These are phyloP conservation scores for Maudiozyma bulderi DNA, from an alignment of 805 yeast species.

Conservation along the genomic window DNA sequence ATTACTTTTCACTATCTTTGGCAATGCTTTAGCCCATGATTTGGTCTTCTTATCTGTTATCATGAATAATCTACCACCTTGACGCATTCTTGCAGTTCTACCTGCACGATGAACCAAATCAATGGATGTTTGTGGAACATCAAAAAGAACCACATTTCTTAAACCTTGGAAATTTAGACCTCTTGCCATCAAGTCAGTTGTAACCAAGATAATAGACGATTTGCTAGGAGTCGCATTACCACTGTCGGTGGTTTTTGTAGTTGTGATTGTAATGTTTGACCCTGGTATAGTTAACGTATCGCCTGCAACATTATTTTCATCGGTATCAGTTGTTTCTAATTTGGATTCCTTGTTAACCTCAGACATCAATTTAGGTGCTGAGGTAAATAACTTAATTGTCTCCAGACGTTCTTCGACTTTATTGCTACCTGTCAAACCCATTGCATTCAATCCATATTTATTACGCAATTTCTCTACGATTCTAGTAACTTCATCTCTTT, in stretches of 20 bases:
- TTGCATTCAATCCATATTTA: conserved; percentile 47
- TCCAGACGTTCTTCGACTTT: conserved; percentile 47
- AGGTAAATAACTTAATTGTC: conserved; percentile 53
- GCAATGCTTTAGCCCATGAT: conserved; percentile 75
- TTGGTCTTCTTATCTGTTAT: conserved; percentile 60
- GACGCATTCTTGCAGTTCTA: conserved; percentile 88
- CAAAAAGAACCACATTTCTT: conserved; percentile 73
- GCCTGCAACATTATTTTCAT: background rate
- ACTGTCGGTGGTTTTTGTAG: background rate
- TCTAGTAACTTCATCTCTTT: conserved; percentile 50
- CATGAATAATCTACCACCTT: conserved; percentile 77
- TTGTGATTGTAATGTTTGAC: conserved; percentile 25
- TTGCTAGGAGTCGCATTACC: conserved; percentile 1
- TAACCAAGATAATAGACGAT: conserved; percentile 44
- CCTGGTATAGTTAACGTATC: conserved; percentile 20
- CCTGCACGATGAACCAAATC: conserved; percentile 90
- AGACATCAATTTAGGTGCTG: conserved; percentile 42
- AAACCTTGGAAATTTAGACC: conserved; percentile 82
- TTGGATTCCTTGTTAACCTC: conserved; percentile 10
- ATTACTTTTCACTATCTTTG: conserved; percentile 52
- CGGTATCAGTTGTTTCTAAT: background rate
- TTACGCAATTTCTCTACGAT: conserved; percentile 45
- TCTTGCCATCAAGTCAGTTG: conserved; percentile 83
- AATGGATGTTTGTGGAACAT: conserved; percentile 74
- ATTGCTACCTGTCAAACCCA: conserved; percentile 60